Conservation (phyloP, 345 rosid genomes). For the Reutealis trisperma region DNA sequence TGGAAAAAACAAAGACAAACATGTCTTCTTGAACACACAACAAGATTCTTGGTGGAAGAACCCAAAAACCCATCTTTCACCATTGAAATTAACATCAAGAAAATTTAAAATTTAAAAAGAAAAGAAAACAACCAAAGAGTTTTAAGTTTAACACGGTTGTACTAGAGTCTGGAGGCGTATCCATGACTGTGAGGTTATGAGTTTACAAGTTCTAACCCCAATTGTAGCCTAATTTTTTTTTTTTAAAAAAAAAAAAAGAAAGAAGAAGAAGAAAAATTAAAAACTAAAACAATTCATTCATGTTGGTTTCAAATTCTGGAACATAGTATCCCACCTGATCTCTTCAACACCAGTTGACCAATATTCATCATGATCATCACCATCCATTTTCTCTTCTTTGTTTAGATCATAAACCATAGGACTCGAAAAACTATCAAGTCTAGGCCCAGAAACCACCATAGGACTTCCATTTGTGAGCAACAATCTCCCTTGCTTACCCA, state of each 20-base stretch:
- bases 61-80: slow-evolving; percentile 62
- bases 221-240: not conserved
- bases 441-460: slow-evolving; percentile 29
- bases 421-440: slow-evolving; percentile 48
- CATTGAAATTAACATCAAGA: slow-evolving; percentile 25
- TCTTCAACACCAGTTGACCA: slow-evolving; percentile 61
- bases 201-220: too few relatives aligned
- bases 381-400: slow-evolving; percentile 41
- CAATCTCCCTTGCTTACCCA: slow-evolving; percentile 50
- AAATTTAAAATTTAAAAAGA: not conserved
- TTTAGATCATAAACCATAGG: slow-evolving; percentile 47
- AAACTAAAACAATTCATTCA: slow-evolving; percentile 26
- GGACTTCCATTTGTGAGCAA: slow-evolving; percentile 69
- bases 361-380: slow-evolving; percentile 38
- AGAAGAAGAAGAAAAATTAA: not conserved
- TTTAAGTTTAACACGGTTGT: too few relatives aligned
- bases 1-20: slow-evolving; percentile 1
- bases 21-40: slow-evolving; percentile 7
- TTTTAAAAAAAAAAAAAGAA: too few relatives aligned
- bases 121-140: not conserved
- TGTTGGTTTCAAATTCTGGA: slow-evolving; percentile 87
- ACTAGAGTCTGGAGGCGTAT: too few relatives aligned
- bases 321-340: slow-evolving; percentile 92
- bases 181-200: too few relatives aligned
- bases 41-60: slow-evolving; percentile 54